A percentile compares a stretch with the other conserved stretches of the same genome.
phyloP scores from a whole-genome alignment of 208 protist species.

The Leishmania aethiopica region DNA sequence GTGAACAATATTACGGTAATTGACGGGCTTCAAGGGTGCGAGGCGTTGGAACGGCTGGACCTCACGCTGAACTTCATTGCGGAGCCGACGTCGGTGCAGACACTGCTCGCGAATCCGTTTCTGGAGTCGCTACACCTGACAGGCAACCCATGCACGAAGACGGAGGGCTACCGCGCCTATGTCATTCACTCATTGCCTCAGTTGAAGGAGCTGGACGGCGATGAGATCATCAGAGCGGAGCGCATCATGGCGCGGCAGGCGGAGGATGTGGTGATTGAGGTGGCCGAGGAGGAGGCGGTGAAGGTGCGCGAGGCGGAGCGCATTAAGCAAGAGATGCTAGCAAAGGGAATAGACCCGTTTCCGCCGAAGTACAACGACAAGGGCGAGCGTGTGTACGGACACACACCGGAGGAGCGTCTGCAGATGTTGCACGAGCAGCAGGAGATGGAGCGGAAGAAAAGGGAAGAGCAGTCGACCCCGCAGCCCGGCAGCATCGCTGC shows the following conservation, averaged over 20 bases:
- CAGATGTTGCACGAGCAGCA: slow-evolving; percentile 88
- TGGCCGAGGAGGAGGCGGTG: slow-evolving; percentile 53
- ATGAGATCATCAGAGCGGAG: slow-evolving; percentile 84
- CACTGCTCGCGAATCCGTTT: slow-evolving; percentile 81
- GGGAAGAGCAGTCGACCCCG: slow-evolving; percentile 39
- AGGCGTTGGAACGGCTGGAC: slow-evolving; percentile 95
- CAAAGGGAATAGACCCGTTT: slow-evolving; percentile 73
- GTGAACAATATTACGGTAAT: slow-evolving; percentile 96
- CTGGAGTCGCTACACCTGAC: slow-evolving; percentile 93
- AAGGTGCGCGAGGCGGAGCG: slow-evolving; percentile 61
- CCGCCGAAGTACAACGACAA: slow-evolving; percentile 87
- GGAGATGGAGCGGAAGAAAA: slow-evolving; percentile 49
- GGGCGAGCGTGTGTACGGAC: slow-evolving; percentile 90
- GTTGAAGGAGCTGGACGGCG: slow-evolving; percentile 88
- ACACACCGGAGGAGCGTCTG: slow-evolving; percentile 89
- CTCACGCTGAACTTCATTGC: slow-evolving; percentile 97
- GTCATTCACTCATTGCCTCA: slow-evolving; percentile 93
- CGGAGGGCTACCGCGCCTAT: slow-evolving; percentile 91
- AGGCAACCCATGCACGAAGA: slow-evolving; percentile 95
- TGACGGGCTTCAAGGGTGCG: slow-evolving; percentile 94
- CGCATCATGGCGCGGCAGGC: slow-evolving; percentile 91
- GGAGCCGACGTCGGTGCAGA: slow-evolving; percentile 81
- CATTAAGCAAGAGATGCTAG: slow-evolving; percentile 73
- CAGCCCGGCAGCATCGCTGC: slow-evolving; percentile 58
- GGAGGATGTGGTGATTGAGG: slow-evolving; percentile 54